Base-by-base conservation (phyloP, 2,329 filamentous ascomycete genomes). In the Monilinia vaccinii-corymbosi region DNA sequence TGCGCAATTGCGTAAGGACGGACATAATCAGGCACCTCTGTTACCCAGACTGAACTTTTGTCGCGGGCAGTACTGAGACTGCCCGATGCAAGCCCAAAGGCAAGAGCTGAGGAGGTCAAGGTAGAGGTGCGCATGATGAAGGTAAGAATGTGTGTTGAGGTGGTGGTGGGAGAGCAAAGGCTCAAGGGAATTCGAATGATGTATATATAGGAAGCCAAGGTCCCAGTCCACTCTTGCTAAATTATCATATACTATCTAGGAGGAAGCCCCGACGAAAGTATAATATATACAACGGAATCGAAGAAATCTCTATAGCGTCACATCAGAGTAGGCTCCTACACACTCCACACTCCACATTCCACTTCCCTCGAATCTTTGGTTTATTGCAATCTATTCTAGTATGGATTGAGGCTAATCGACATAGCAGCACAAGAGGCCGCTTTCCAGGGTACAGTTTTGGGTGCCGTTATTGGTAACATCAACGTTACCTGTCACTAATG, bases 1-100 rank as follows among this genome's bases (percentile, higher is more conserved):
- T 68, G 64, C 4, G 58, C 56, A 38, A 68, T 67, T 44, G 65
- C 61, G 48, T 68, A 67, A 6, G 66, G 66, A n/a, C 66, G 64
- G 31, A 67, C 63, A 52, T 59, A 60, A 10, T 52, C 60, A 31
- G 65, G 65, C 10, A 67, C 62, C 34, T 61, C 57, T 28, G 62
- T 63, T 13, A 67, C 66, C 66, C 64, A 68, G 13, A 67, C 62
- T 8, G 61, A 63, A 16, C 49, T 56, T 1, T 56, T 45, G 3
- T 47, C 53, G 10, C 31, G 40, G 40, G 40, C 31, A 36, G 52
- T 46, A 34, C 34, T 36, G n/a, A 28, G 40, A 47, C 13, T 34
- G 8, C 42, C 31, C 11, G 40, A 45, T 25, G 14, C 53, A n/a
- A 47, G 40, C 23, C 53, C 53, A 36, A 45, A 16, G 21, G 53